Conservation (phyloP, 1,284 basidiomycete genomes). For the Sparassis latifolia region DNA sequence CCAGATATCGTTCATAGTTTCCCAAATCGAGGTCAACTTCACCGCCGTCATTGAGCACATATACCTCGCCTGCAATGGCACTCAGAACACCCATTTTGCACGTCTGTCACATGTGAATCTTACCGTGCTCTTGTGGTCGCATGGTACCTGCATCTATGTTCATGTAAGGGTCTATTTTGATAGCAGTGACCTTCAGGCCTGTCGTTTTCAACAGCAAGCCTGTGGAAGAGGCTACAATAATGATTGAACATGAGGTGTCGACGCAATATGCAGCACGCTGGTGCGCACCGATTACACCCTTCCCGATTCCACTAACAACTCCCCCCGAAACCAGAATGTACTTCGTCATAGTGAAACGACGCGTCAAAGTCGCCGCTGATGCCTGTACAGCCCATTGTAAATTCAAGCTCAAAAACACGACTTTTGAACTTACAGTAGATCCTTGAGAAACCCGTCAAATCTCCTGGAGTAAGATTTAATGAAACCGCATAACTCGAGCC, state of each 20-base stretch:
- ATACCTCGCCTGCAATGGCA: conserved; percentile 78
- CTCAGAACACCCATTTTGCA: conserved; percentile 12
- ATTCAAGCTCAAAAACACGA: no score
- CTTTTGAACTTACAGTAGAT: no score
- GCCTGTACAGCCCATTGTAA: no score
- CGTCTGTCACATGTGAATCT: conserved; percentile 21
- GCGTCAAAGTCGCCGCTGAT: no score
- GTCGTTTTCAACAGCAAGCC: conserved; percentile 94
- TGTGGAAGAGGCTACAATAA: conserved; percentile 82
- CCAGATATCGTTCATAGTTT: conserved; percentile 97
- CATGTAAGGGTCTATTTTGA: conserved; percentile 99
- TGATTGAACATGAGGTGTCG: conserved; percentile 18
- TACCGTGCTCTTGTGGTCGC: conserved; percentile 97
- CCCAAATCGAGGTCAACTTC: conserved; percentile 98
- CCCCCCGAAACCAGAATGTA: conserved; percentile 90
- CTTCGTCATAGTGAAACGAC: conserved; percentile 57
- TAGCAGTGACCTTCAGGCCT: conserved; percentile 94
- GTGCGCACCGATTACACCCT: conserved; percentile 85
- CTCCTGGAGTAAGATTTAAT: no score
- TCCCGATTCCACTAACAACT: conserved; percentile 91
- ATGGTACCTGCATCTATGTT: conserved; percentile 99
- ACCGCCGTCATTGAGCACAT: conserved; percentile 96
- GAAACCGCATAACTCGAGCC: no score
- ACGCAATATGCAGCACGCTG: conserved; percentile 8
- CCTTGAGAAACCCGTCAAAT: no score